Evolutionary conservation across 2,329 filamentous ascomycete species (phyloP).

Genomic region (Microsporum audouinii): DNA sequence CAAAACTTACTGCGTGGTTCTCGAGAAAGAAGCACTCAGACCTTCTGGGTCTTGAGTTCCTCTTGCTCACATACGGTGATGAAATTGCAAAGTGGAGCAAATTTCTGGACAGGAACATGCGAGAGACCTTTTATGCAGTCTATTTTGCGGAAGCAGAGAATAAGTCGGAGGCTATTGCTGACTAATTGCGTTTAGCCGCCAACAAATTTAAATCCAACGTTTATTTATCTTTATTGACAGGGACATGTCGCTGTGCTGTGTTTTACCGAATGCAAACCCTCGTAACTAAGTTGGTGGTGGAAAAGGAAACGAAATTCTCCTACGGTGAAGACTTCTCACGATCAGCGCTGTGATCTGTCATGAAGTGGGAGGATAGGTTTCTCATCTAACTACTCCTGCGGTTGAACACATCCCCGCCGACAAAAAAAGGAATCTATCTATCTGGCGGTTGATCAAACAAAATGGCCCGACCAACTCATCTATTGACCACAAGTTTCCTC

Average conservation of each 20-base stretch:
- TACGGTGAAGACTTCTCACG: no score
- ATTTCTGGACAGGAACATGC: conserved; percentile 3
- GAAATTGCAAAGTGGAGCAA: conserved; percentile 8
- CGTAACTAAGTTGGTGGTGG: no score
- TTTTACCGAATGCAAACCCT: no score
- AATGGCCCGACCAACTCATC: conserved; percentile 3
- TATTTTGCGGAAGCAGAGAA: neutral
- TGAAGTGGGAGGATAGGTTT: no score
- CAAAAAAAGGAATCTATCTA: neutral
- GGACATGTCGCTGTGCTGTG: no score
- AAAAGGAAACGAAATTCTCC: no score
- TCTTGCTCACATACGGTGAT: conserved; percentile 3
- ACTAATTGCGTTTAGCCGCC: no score
- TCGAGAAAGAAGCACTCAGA: conserved; percentile 7
- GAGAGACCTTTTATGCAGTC: conserved; percentile 7
- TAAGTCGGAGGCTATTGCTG: neutral
- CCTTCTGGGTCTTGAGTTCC: conserved; percentile 7
- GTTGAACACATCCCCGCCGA: neutral
- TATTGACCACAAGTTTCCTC: conserved; percentile 20
- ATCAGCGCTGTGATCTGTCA: no score
- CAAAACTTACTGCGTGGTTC: conserved; percentile 8
- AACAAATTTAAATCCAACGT: no score
- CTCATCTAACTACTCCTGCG: no score
- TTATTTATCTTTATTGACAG: no score
- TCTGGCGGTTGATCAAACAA: neutral